Base-by-base conservation (phyloP, 257 asterid species). In the Nicotiana sylvestris region DNA sequence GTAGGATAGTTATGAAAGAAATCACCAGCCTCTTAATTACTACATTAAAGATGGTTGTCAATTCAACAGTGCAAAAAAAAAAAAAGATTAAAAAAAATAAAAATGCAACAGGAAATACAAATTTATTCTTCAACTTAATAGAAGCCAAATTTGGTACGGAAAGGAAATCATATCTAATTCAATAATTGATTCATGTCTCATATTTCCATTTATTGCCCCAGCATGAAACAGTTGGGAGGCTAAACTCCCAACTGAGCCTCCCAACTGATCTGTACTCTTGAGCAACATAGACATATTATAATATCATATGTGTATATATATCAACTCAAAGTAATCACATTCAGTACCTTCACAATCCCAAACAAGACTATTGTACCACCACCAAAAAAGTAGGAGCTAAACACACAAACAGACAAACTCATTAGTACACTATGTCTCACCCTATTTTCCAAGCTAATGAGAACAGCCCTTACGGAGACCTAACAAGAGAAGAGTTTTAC, bases 401-500 rank as follows among this genome's bases (percentile, higher is more conserved):
- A 35, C 3, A 66, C 15, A 66, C 17, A 68, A 35, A 69, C 33
- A 70, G n/a, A 74, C 9, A 51, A 13, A 51, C 46, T 27, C 80
- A 25, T 3, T 13, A 81, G 61, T 49, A 21, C 13, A 60, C 33
- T 64, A 91, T 91, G 97, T 72, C 87, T 80, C 90, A 93, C 81
- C 98, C 98, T 61, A 91, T 95, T 77, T 91, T 86, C 81, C 89
- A 92, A 85, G 95, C 98, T 4, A 91, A 90, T 81, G 92, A 91
- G 84, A 84, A 72, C 29, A 91, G 97, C 89, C 98, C 98, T 15
- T 93, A 95, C 29, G 98, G 98, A n/a, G 78, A 84, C 86, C 86
- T 87, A 51, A 79, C 92, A 46, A 88, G 86, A 77, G 88, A 88
- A 6, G 91, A 91, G 60, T 95, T 95, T 62, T 89, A 90, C 97